These are phyloP conservation scores for Scheffersomyces titani DNA, from an alignment of 1,139 yeast species.

Conservation along the genomic window DNA sequence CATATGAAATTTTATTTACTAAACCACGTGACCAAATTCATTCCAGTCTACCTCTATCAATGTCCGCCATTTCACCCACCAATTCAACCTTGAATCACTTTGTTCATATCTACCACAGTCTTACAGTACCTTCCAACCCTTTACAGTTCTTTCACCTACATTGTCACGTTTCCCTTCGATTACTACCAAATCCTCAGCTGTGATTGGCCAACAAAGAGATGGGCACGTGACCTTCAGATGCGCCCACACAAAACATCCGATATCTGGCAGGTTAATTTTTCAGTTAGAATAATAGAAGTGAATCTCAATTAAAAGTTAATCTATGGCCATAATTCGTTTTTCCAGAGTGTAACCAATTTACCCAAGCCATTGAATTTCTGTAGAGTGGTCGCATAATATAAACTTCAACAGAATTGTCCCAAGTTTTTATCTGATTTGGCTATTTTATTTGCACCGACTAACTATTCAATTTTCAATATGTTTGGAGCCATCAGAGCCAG, in stretches of 20 bases:
- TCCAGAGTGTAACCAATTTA: not conserved
- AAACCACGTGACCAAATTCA: not conserved
- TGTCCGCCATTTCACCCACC: not conserved
- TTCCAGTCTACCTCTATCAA: not conserved
- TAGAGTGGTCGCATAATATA: conserved; percentile 1
- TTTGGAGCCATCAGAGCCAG: conserved; percentile 49
- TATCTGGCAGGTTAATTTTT: not conserved
- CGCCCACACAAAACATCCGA: not conserved
- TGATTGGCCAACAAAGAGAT: conserved; percentile 2
- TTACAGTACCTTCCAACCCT: not conserved
- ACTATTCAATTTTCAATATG: conserved; percentile 12
- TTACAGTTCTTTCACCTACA: not conserved
- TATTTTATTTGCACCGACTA: not conserved
- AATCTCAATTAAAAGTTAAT: not conserved
- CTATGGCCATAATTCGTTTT: not conserved
- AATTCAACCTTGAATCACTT: not conserved
- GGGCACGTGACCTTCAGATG: conserved; percentile 3
- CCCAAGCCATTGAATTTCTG: not conserved
- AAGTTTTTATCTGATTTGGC: not conserved
- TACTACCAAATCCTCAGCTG: not conserved
- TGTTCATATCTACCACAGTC: not conserved
- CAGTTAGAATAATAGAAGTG: not conserved
- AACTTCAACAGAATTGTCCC: not conserved
- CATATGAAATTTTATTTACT: no score
- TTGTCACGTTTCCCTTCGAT: not conserved